These are phyloP conservation scores for Corymbia maculata DNA, from an alignment of 345 rosid species.

Conservation along the genomic window DNA sequence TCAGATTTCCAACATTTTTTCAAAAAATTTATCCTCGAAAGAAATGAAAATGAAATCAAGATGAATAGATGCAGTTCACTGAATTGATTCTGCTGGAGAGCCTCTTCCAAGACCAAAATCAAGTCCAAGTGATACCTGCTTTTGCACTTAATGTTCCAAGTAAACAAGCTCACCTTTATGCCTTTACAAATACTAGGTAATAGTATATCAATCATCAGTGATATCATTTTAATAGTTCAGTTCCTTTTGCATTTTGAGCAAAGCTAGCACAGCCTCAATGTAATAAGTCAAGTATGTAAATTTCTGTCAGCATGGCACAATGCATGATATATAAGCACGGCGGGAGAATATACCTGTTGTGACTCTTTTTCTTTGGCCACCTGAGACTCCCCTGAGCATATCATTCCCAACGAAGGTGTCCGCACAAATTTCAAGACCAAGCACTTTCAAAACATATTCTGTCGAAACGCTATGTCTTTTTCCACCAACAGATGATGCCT, in stretches of 20 bases:
- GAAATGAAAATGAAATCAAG: not conserved
- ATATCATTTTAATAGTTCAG: not conserved
- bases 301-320: not conserved
- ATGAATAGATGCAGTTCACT: not conserved
- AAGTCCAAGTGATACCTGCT: not conserved
- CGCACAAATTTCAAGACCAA: slow-evolving; percentile 85
- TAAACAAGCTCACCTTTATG: not conserved
- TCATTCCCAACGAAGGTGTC: slow-evolving; percentile 87
- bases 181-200: not conserved
- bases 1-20: not conserved
- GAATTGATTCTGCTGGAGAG: not conserved
- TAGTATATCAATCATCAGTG: not conserved
- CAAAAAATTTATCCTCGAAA: not conserved
- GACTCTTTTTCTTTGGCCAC: slow-evolving; percentile 91
- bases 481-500: slow-evolving; percentile 83
- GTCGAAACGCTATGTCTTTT: slow-evolving; percentile 70
- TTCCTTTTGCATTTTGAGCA: not conserved
- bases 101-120: not conserved
- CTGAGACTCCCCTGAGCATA: slow-evolving; percentile 94
- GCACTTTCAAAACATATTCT: slow-evolving; percentile 76
- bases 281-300: not conserved
- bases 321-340: not conserved
- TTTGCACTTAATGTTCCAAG: not conserved
- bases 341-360: slow-evolving; percentile 60
- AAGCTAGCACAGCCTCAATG: not conserved